A percentile compares a stretch with the other conserved stretches of the same genome.
phyloP scores from a whole-genome alignment of 352 stramenopile genomes.

The Elongisporangium undulatum region DNA sequence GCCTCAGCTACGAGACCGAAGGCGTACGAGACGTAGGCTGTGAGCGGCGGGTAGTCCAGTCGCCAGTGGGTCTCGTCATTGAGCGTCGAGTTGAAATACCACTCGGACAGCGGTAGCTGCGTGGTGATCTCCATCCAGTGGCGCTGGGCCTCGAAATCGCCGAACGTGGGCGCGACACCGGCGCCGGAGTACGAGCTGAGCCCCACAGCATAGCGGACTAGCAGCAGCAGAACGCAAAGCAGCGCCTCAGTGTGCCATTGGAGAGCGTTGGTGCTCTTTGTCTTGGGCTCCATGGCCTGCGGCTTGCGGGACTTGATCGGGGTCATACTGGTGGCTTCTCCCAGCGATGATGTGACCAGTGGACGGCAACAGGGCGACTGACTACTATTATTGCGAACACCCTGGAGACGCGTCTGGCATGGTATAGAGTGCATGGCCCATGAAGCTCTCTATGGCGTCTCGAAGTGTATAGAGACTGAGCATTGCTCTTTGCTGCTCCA shows the following conservation, averaged over 20 bases:
- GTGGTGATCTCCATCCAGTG: conserved; percentile 97
- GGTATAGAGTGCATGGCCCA: too few relatives aligned
- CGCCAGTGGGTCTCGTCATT: conserved; percentile 95
- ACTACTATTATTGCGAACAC: too few relatives aligned
- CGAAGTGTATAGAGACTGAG: too few relatives aligned
- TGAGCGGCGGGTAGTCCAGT: conserved; percentile 94
- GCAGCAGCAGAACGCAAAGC: conserved; percentile 25
- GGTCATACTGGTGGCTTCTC: too few relatives aligned
- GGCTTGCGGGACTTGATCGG: background rate
- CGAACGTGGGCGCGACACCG: conserved; percentile 58
- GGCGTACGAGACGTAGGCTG: conserved; percentile 69
- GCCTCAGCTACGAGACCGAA: conserved; percentile 57
- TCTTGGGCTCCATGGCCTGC: background rate
- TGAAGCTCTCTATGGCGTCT: too few relatives aligned
- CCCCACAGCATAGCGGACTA: conserved; percentile 48
- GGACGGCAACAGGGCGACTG: too few relatives aligned
- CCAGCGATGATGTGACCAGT: too few relatives aligned
- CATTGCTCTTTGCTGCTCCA: too few relatives aligned
- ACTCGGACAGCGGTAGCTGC: conserved; percentile 83
- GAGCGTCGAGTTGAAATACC: conserved; percentile 82
- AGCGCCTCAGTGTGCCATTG: conserved; percentile 21
- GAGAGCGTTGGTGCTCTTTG: conserved; percentile 10
- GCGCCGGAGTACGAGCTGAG: conserved; percentile 55
- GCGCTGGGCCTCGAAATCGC: conserved; percentile 94
- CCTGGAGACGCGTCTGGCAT: too few relatives aligned